These are phyloP conservation scores for Fusarium hainanense DNA, from an alignment of 2,329 filamentous ascomycete species.

Conservation along the genomic window DNA sequence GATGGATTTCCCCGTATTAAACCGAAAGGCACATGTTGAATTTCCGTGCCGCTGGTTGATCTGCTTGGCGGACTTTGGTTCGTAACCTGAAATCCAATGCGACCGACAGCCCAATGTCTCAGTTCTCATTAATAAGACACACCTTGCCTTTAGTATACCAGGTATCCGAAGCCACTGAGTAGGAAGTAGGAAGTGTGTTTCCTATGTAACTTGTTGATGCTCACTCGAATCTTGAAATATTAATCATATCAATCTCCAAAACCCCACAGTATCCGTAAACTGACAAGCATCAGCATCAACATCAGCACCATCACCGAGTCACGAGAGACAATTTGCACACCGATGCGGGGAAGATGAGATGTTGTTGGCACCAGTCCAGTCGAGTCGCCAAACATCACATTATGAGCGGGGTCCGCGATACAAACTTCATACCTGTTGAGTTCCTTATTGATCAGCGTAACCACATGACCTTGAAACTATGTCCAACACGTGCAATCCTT, in stretches of 20 bases:
- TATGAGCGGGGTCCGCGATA: slow-evolving; percentile 23
- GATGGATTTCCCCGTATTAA: neutral
- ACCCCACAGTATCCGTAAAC: neutral
- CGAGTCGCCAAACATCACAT: neutral
- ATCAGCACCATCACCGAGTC: slow-evolving; percentile 23
- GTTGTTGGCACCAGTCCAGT: slow-evolving; percentile 35
- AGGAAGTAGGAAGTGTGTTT: neutral
- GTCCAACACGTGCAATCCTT: slow-evolving; percentile 23
- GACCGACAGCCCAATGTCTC: neutral
- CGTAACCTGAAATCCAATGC: slow-evolving; percentile 3
- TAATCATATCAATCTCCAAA: slow-evolving; percentile 22
- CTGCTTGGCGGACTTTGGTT: neutral
- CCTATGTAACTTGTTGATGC: neutral
- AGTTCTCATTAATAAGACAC: slow-evolving; percentile 11
- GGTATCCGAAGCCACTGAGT: slow-evolving; percentile 27
- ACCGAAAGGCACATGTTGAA: neutral
- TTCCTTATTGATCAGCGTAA: slow-evolving; percentile 25
- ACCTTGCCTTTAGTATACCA: slow-evolving; percentile 18
- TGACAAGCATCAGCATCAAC: slow-evolving; percentile 6
- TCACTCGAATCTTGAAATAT: slow-evolving; percentile 37
- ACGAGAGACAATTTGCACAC: slow-evolving; percentile 24
- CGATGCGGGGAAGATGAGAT: slow-evolving; percentile 28
- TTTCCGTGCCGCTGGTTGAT: slow-evolving; percentile 1
- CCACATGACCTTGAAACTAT: slow-evolving; percentile 41
- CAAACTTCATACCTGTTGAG: slow-evolving; percentile 1